A percentile compares a stretch with the other conserved stretches of the same genome.
Conservation (phyloP, 164 flowering plant species). For the Chloranthus sessilifolius region DNA sequence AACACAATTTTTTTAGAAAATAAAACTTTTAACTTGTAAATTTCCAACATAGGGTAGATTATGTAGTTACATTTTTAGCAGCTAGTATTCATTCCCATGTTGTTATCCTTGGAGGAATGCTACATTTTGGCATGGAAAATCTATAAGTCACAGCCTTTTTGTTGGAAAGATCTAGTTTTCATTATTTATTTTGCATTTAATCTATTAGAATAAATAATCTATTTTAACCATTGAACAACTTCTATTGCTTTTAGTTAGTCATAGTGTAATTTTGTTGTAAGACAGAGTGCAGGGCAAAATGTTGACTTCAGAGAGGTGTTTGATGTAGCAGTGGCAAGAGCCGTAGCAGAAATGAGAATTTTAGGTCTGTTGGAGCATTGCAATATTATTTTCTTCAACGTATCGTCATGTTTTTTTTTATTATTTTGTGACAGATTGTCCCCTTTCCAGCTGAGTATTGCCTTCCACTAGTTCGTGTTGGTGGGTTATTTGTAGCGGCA, state of each 20-base stretch:
- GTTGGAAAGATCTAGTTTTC: too few relatives aligned
- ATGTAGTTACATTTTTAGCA: too few relatives aligned
- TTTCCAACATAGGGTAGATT: too few relatives aligned
- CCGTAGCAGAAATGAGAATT: constrained; percentile 93
- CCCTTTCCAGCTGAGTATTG: constrained; percentile 76
- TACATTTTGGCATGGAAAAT: too few relatives aligned
- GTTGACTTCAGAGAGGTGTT: constrained; percentile 60
- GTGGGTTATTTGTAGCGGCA: constrained; percentile 94
- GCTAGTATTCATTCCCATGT: too few relatives aligned
- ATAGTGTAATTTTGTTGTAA: constrained; percentile 30
- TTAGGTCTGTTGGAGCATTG: constrained; percentile 43
- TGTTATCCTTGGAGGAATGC: too few relatives aligned
- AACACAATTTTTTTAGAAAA: neutral
- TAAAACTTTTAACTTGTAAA: neutral
- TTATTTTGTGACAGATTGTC: neutral
- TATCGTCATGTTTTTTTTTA: neutral
- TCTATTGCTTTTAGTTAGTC: too few relatives aligned
- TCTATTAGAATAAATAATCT: too few relatives aligned
- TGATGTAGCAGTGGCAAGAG: constrained; percentile 95
- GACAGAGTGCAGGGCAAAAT: constrained; percentile 71
- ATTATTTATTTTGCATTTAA: too few relatives aligned
- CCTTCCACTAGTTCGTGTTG: constrained; percentile 86
- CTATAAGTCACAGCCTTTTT: too few relatives aligned
- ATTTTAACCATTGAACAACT: too few relatives aligned
- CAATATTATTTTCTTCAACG: neutral